Percentiles rank a stretch among this genome's conserved stretches.
phyloP scores from a whole-genome alignment of 192 early-diverging fungal genomes.

The Gonapodya sp. region DNA sequence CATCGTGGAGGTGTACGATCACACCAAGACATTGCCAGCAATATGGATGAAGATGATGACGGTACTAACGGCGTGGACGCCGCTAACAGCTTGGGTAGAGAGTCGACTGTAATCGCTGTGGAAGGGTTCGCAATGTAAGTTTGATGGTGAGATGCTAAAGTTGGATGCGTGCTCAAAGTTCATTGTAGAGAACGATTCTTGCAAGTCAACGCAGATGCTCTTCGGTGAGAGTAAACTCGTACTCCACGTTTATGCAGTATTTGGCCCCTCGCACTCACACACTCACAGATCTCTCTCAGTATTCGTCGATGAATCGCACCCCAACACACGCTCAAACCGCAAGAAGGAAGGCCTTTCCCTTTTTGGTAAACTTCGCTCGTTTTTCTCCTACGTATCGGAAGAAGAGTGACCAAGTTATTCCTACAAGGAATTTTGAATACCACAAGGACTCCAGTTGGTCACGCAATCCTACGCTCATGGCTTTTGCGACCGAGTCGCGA shows the following conservation, averaged over 20 bases:
- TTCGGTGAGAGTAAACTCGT: constrained; percentile 39
- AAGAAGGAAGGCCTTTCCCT: constrained; percentile 64
- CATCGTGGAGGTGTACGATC: no score
- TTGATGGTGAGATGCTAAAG: background rate
- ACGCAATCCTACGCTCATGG: constrained; percentile 52
- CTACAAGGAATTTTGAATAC: constrained; percentile 49
- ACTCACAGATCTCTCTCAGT: constrained; percentile 62
- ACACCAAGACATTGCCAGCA: background rate
- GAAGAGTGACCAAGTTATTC: background rate
- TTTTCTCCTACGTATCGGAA: background rate
- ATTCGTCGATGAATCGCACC: constrained; percentile 65
- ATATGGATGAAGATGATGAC: background rate
- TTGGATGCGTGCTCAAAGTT: no score
- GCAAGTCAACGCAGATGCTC: constrained; percentile 46
- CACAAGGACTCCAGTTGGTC: constrained; percentile 48
- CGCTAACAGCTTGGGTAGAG: background rate
- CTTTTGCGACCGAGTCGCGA: constrained; percentile 51
- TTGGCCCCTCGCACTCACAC: background rate
- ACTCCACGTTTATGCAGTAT: no score
- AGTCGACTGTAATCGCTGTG: background rate
- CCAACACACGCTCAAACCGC: constrained; percentile 63
- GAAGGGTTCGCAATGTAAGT: background rate
- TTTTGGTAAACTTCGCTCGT: constrained; percentile 42
- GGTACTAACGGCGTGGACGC: background rate
- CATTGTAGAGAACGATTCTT: constrained; percentile 39